These are phyloP conservation scores for Raffaelea arxii DNA, from an alignment of 2,329 filamentous ascomycete genomes.

Conservation along the genomic window DNA sequence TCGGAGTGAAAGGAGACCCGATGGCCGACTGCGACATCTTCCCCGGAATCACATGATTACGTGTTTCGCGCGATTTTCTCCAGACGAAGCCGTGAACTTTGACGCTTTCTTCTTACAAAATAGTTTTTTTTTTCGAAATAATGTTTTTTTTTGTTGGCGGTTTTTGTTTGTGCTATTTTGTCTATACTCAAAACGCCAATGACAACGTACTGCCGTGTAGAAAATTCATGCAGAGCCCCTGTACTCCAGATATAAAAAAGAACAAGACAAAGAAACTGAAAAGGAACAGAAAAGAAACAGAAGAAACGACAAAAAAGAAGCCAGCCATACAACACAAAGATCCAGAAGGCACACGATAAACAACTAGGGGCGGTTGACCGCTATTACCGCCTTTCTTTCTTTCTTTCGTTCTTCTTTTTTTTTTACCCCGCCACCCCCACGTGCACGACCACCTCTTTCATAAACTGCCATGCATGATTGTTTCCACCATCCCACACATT, in stretches of 20 bases:
- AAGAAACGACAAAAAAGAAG: too few species aligned
- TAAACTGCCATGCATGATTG: constrained; percentile 39
- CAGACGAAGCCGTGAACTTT: too few species aligned
- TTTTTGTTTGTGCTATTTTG: neutral
- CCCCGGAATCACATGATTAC: too few species aligned
- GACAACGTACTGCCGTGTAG: neutral
- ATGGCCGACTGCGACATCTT: too few species aligned
- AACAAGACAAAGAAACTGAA: neutral
- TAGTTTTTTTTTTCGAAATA: too few species aligned
- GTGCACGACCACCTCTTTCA: neutral
- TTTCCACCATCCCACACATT: constrained; percentile 82
- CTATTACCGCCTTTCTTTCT: neutral
- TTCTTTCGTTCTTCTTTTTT: neutral
- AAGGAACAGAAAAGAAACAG: neutral
- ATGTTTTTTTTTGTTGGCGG: too few species aligned
- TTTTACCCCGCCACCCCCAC: neutral
- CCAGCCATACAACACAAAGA: neutral
- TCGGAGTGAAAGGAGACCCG: too few species aligned
- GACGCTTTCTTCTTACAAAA: neutral
- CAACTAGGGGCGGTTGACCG: too few species aligned
- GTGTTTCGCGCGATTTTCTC: too few species aligned
- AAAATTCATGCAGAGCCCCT: too few species aligned
- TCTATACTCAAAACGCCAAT: neutral
- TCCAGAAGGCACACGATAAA: neutral
- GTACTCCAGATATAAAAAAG: too few species aligned